These are phyloP conservation scores for Fusarium solani-melongenae DNA, from an alignment of 2,329 filamentous ascomycete species.

Conservation along the genomic window DNA sequence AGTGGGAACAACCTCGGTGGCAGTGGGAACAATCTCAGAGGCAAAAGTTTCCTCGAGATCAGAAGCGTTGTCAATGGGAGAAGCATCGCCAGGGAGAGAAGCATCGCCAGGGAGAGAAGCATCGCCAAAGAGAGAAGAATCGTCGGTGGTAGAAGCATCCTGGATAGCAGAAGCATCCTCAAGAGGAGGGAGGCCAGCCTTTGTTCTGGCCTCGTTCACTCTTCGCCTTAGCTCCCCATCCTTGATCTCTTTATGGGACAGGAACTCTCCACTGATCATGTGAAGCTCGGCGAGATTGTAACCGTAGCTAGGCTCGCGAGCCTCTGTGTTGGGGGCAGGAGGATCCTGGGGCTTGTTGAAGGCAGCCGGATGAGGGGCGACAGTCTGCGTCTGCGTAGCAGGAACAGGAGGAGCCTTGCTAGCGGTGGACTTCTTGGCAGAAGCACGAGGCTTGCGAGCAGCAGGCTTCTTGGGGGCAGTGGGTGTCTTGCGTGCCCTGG, in stretches of 20 bases:
- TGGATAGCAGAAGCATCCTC: background rate
- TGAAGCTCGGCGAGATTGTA: too few relatives aligned
- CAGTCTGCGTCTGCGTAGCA: background rate
- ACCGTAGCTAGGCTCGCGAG: too few relatives aligned
- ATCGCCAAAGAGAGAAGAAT: background rate
- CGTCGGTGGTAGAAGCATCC: background rate
- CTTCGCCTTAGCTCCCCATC: too few relatives aligned
- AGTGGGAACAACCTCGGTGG: background rate
- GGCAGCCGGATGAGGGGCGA: background rate
- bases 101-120: background rate
- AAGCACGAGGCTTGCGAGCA: background rate
- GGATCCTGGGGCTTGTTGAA: background rate
- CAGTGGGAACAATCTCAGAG: background rate
- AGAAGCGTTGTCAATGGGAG: background rate
- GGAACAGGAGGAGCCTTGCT: background rate
- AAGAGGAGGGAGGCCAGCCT: too few relatives aligned
- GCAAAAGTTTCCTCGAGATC: too few relatives aligned
- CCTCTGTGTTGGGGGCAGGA: too few relatives aligned
- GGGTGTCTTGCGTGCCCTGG: background rate
- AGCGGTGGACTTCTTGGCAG: background rate
- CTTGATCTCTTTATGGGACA: too few relatives aligned
- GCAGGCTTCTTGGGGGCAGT: background rate
- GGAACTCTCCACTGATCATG: too few relatives aligned
- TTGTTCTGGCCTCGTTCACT: too few relatives aligned
- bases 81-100: background rate